Evolutionary conservation across 805 yeast species (phyloP), one percentile per base, ranked within the genome.

Genomic region (Suhomyces faveliae): DNA sequence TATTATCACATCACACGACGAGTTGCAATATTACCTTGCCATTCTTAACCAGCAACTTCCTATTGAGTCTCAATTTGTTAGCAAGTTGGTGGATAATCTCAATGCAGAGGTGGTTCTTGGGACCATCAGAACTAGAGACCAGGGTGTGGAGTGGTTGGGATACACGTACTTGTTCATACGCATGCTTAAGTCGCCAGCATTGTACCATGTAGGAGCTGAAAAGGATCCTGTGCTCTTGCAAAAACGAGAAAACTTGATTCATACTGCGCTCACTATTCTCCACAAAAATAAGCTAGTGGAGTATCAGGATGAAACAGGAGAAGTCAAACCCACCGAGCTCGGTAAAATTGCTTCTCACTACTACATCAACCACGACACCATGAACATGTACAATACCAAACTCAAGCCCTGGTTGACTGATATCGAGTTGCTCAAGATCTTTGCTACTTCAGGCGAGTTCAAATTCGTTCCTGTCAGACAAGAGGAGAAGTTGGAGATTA

Each of bases 51-150:
- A 90, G 55, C 96, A 90, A 59, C 68, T 92, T 12, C 96, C 97
- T 0, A 92, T 92, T 46, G 97, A 92, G 65, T 88, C 96, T 2
- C 96, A 89, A 61, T 64, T 92, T 48, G 78, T 88, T 70, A 67
- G 84, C 13, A 80, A 76, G 51, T 59, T 92, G 20, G 83, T 85
- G 0, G 97, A 91, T 63, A 78, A 70, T 48, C 54, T 92, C 39
- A 92, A 92, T 67, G 97, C 98, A 0, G 98, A 92, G 60, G 73
- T 92, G 40, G 95, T 83, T 3, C 62, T 80, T 3, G 96, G 96
- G 0, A 74, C 83, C 1, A 77, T 92, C 1, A 70, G 67, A 33
- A 66, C 74, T 1, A 63, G 85, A 25, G 73, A 76, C 0, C 92
- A 87, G 33, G 96, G 87, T n/a, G 74, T 84, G 3, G 71, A 75